A percentile compares a stretch with the other conserved stretches of the same genome.
Conservation (phyloP, 768 basidiomycete species). For the Leccinellum rugosiceps region DNA sequence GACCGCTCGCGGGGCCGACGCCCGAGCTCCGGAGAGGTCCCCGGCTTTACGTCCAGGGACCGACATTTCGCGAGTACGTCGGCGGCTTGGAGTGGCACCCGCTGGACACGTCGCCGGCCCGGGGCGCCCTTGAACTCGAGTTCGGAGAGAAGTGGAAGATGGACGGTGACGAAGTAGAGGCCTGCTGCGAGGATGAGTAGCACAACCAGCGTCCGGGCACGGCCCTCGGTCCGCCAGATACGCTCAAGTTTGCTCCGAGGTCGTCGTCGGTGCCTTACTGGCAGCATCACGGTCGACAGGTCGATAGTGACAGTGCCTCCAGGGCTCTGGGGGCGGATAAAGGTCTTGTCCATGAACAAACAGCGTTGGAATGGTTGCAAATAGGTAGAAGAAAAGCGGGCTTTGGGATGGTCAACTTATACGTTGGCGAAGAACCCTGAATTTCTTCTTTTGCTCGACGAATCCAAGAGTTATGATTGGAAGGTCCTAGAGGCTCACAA, state of each 20-base stretch:
- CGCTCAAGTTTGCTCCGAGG: background rate
- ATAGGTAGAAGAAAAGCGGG: no score
- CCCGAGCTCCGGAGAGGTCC: constrained; percentile 44
- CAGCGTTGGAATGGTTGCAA: background rate
- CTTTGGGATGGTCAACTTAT: no score
- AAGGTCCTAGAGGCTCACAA: no score
- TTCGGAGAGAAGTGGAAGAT: constrained; percentile 7
- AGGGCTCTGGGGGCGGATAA: background rate
- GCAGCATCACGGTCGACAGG: background rate
- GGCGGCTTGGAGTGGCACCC: constrained; percentile 19
- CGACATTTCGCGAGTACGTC: constrained; percentile 45
- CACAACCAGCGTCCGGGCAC: constrained; percentile 14
- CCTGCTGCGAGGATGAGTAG: constrained; percentile 11
- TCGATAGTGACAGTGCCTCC: background rate
- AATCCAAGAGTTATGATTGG: no score
- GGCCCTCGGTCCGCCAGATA: constrained; percentile 1
- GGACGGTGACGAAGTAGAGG: constrained; percentile 12
- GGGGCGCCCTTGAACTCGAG: background rate
- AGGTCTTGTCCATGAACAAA: constrained; percentile 13
- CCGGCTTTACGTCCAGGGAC: constrained; percentile 40
- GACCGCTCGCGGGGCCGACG: constrained; percentile 47
- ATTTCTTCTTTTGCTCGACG: no score
- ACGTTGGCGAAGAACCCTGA: no score
- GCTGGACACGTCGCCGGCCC: background rate
- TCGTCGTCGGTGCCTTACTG: background rate